Percentiles rank a stretch among this genome's conserved stretches.
Conservation (phyloP, 108 stramenopile species). For the Conticribra weissflogii region DNA sequence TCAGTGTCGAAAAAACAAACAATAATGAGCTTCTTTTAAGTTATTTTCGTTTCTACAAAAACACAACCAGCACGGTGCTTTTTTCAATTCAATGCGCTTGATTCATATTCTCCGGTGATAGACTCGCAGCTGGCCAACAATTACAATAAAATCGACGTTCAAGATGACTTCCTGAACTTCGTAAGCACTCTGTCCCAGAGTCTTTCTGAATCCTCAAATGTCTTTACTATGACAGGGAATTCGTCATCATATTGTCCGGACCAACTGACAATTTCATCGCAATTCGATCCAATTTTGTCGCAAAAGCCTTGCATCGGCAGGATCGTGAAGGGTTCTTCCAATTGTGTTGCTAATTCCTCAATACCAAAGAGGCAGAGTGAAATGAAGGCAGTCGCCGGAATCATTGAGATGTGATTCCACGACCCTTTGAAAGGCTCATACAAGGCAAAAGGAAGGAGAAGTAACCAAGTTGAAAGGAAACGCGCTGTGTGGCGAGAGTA, state of each 20-base stretch:
- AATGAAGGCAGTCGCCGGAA: slow-evolving; percentile 61
- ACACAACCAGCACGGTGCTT: too few species aligned
- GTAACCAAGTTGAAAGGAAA: slow-evolving; percentile 65
- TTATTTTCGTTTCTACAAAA: too few species aligned
- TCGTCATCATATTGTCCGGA: slow-evolving; percentile 23
- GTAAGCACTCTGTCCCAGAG: too few species aligned
- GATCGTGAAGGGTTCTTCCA: slow-evolving; percentile 86
- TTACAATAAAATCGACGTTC: too few species aligned
- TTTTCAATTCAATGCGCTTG: too few species aligned
- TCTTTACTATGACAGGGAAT: not conserved
- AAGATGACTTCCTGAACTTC: too few species aligned
- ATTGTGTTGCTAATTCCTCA: slow-evolving; percentile 74
- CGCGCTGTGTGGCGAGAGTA: slow-evolving; percentile 78
- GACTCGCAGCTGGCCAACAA: too few species aligned
- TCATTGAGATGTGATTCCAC: slow-evolving; percentile 74
- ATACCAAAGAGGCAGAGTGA: slow-evolving; percentile 72
- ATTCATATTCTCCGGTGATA: too few species aligned
- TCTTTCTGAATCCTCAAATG: too few species aligned
- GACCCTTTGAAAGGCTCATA: slow-evolving; percentile 59
- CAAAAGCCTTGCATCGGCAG: too few species aligned
- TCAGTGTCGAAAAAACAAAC: too few species aligned
- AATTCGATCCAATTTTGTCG: slow-evolving; percentile 62
- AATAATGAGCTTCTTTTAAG: too few species aligned
- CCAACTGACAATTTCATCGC: slow-evolving; percentile 48
- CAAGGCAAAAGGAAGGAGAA: slow-evolving; percentile 65